A percentile compares a stretch with the other conserved stretches of the same genome.
These are phyloP conservation scores for Brassica balearica DNA, from an alignment of 441 rosid species.

Conservation along the genomic window DNA sequence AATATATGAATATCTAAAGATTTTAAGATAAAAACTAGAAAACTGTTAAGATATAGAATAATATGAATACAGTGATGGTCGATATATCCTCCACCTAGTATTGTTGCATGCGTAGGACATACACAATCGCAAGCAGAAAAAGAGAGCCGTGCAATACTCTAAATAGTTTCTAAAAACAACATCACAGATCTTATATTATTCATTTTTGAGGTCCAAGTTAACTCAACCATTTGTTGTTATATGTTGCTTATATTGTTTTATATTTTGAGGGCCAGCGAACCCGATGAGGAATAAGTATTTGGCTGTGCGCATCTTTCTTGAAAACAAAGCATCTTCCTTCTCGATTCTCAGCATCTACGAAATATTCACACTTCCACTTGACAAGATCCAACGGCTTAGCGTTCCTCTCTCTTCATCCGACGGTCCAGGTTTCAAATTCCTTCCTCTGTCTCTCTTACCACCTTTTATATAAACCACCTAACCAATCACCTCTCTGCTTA, in stretches of 20 bases:
- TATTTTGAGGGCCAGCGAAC: conserved; percentile 12
- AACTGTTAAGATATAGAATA: neutral
- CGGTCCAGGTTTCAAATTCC: conserved; percentile 37
- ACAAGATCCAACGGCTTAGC: conserved; percentile 31
- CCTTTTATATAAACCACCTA: conserved; percentile 12
- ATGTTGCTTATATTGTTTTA: conserved; percentile 5
- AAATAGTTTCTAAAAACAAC: neutral
- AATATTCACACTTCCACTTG: conserved; percentile 45
- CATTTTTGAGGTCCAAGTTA: conserved; percentile 8
- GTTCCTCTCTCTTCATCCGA: conserved; percentile 45
- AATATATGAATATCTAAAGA: neutral
- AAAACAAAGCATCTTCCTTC: conserved; percentile 35
- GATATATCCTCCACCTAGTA: conserved; percentile 30
- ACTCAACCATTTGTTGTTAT: conserved; percentile 6
- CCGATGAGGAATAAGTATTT: conserved; percentile 27
- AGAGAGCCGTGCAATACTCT: conserved; percentile 34
- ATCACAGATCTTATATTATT: neutral
- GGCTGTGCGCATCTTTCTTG: conserved; percentile 40
- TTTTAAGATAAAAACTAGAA: neutral
- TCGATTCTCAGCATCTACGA: conserved; percentile 73
- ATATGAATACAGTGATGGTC: conserved; percentile 11
- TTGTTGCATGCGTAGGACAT: conserved; percentile 26
- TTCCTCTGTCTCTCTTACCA: conserved; percentile 7
- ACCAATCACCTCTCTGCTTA: conserved; percentile 13
- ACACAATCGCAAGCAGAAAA: conserved; percentile 23